A percentile compares a stretch with the other conserved stretches of the same genome.
These are phyloP conservation scores for Neonectria punicea DNA, from an alignment of 2,329 filamentous ascomycete species.

Conservation along the genomic window DNA sequence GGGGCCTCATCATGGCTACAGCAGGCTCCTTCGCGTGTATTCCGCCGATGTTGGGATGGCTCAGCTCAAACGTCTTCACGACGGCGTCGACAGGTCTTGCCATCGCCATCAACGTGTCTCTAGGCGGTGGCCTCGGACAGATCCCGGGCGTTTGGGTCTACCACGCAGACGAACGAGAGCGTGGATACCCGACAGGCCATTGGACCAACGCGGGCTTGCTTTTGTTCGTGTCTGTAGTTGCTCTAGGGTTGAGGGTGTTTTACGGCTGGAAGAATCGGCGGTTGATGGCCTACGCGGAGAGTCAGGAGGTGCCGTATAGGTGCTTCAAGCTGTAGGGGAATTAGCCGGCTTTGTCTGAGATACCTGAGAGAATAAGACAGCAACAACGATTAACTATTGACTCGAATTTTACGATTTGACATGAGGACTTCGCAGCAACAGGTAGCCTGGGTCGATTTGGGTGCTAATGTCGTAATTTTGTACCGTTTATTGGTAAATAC, in stretches of 20 bases:
- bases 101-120: conserved; percentile 75
- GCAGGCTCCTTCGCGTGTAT: conserved; percentile 76
- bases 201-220: conserved; percentile 72
- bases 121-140: conserved; percentile 74
- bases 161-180: conserved; percentile 67
- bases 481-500: too few species aligned
- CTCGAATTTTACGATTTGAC: not conserved
- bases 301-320: conserved; percentile 48
- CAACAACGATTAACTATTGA: not conserved
- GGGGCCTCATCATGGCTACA: conserved; percentile 74
- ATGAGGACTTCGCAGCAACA: not conserved
- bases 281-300: conserved; percentile 46
- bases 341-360: not conserved
- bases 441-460: too few species aligned
- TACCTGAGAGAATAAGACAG: conserved; percentile 10
- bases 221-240: conserved; percentile 66
- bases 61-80: conserved; percentile 73
- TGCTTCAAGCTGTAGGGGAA: conserved; percentile 53
- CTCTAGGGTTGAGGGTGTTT: conserved; percentile 64
- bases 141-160: conserved; percentile 82
- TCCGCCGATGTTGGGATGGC: conserved; percentile 76
- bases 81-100: conserved; percentile 74
- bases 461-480: too few species aligned
- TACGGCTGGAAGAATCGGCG: conserved; percentile 61
- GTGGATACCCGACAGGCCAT: conserved; percentile 76